These are phyloP conservation scores for Sporothrix brunneoviolacea DNA, from an alignment of 2,329 filamentous ascomycete species.

Conservation along the genomic window DNA sequence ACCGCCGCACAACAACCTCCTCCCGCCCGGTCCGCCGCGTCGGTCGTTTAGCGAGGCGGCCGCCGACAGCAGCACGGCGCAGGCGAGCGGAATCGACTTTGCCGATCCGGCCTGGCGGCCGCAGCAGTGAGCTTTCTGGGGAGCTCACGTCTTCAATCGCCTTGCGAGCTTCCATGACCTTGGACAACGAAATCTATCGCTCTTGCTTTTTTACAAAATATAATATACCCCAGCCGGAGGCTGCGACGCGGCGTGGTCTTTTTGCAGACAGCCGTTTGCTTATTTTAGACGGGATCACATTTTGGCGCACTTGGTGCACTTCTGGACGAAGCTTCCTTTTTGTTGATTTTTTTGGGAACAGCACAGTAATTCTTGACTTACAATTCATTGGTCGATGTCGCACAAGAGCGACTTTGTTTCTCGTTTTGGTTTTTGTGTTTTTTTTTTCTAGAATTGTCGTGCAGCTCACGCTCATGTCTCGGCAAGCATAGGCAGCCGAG, in stretches of 20 bases:
- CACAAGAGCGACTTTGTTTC: background rate
- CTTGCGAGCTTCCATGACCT: no score
- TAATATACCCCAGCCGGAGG: background rate
- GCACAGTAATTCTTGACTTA: background rate
- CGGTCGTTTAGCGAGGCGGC: conserved; percentile 13
- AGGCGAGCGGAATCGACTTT: conserved; percentile 12
- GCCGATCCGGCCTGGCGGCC: background rate
- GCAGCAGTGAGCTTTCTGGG: no score
- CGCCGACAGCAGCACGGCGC: conserved; percentile 7
- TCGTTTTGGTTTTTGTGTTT: background rate
- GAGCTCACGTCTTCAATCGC: no score
- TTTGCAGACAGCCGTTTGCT: background rate
- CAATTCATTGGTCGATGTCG: background rate
- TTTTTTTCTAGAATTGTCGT: background rate
- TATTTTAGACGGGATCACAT: conserved; percentile 1
- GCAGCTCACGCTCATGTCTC: conserved; percentile 2
- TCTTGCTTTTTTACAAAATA: background rate
- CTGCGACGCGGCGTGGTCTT: background rate
- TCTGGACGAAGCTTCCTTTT: background rate
- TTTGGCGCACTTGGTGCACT: conserved; percentile 9
- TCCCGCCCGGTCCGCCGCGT: background rate
- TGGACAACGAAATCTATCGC: no score
- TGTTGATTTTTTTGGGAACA: no score
- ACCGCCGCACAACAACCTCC: background rate
- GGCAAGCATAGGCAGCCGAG: background rate